Conservation (phyloP, 2,329 filamentous ascomycete genomes). For the Trichoderma aggressivum region DNA sequence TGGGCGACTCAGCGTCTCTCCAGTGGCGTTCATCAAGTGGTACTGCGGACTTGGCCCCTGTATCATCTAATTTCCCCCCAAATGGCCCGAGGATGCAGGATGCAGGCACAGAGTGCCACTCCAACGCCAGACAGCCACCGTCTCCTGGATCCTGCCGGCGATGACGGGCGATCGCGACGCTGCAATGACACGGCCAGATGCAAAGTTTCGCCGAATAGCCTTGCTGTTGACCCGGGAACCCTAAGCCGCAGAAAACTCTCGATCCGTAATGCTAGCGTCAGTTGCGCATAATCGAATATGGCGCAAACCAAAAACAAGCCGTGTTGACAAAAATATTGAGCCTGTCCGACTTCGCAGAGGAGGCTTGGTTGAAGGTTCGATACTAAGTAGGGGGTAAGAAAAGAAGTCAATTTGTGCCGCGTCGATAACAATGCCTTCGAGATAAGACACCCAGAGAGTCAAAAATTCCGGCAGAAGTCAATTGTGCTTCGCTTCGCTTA, state of each 20-base stretch:
- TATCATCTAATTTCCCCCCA: constrained; percentile 14
- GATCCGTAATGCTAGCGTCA: neutral
- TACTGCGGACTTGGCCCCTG: constrained; percentile 13
- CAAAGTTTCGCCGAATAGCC: constrained; percentile 10
- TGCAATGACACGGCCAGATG: constrained; percentile 9
- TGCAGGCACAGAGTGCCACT: constrained; percentile 14
- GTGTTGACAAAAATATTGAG: neutral
- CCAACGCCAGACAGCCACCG: neutral
- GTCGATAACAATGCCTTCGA: neutral
- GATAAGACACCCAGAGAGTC: neutral
- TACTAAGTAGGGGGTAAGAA: neutral
- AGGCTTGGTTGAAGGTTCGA: neutral
- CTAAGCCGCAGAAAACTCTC: neutral
- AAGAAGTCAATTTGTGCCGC: neutral
- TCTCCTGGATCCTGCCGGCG: neutral
- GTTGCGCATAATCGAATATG: neutral
- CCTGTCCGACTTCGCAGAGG: neutral
- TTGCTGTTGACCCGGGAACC: neutral
- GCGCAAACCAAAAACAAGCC: neutral
- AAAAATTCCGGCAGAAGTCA: neutral
- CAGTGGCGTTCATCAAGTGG: constrained; percentile 9
- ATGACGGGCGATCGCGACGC: constrained; percentile 1
- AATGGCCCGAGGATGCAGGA: constrained; percentile 14
- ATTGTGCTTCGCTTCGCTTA: neutral
- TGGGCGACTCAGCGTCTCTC: constrained; percentile 10